phyloP scores from a whole-genome alignment of 768 basidiomycete species.

The Phylloporus scabripes region DNA sequence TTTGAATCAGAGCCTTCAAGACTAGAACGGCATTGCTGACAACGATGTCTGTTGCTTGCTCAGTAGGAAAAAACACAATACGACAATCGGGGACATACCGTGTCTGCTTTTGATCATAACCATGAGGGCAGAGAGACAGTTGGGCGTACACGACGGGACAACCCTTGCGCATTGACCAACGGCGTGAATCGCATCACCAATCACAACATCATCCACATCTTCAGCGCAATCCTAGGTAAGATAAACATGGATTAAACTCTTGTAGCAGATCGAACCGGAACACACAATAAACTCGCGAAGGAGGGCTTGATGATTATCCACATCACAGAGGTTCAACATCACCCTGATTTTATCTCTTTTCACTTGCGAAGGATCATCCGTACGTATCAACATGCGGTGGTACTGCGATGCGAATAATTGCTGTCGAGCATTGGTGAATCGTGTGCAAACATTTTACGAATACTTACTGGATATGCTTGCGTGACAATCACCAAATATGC shows the following conservation, averaged over 20 bases:
- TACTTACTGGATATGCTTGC: slow-evolving; percentile 58
- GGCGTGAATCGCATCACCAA: slow-evolving; percentile 67
- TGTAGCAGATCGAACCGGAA: slow-evolving; percentile 6
- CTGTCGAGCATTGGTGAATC: slow-evolving; percentile 11
- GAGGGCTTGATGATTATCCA: slow-evolving; percentile 63
- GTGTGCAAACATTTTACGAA: neutral
- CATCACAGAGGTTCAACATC: slow-evolving; percentile 57
- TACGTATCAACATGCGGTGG: slow-evolving; percentile 61
- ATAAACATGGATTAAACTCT: neutral
- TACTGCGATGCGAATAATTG: slow-evolving; percentile 57
- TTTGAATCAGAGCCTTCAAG: slow-evolving; percentile 78
- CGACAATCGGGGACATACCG: slow-evolving; percentile 41
- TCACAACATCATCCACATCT: slow-evolving; percentile 67
- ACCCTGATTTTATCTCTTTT: slow-evolving; percentile 75
- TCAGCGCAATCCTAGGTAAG: slow-evolving; percentile 67
- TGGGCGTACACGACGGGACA: slow-evolving; percentile 62
- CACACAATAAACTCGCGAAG: slow-evolving; percentile 82
- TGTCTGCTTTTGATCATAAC: slow-evolving; percentile 71
- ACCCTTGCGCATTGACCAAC: slow-evolving; percentile 70
- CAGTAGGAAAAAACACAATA: neutral
- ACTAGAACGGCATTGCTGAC: slow-evolving; percentile 81
- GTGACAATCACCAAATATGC: slow-evolving; percentile 66
- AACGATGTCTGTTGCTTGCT: slow-evolving; percentile 52
- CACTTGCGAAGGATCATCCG: slow-evolving; percentile 58
- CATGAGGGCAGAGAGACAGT: slow-evolving; percentile 74